Percentiles rank a stretch among this genome's conserved stretches.
phyloP scores from a whole-genome alignment of 1,284 basidiomycete species.

The Apiotrichum gracile region DNA sequence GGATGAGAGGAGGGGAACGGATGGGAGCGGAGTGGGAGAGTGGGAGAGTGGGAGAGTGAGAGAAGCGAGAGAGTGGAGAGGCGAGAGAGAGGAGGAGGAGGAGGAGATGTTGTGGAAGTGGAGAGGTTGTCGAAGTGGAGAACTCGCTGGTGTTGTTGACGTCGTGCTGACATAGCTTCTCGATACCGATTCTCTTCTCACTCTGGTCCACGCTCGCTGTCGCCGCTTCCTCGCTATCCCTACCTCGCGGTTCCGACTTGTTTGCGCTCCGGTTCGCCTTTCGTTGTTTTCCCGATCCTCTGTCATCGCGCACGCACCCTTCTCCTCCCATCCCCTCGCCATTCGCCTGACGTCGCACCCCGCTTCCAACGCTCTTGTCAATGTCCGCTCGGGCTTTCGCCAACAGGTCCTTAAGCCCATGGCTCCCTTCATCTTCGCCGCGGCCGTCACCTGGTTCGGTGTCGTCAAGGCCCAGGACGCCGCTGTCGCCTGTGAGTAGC shows the following conservation, averaged over 20 bases:
- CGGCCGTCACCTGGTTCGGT: constrained; percentile 33
- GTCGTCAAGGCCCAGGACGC: constrained; percentile 36
- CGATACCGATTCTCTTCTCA: too few species aligned
- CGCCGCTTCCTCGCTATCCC: too few species aligned
- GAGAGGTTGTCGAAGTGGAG: neutral
- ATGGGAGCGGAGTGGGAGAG: neutral
- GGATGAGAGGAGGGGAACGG: neutral
- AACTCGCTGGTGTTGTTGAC: neutral
- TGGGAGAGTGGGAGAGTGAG: neutral
- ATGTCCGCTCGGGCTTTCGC: too few species aligned
- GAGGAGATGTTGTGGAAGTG: too few species aligned
- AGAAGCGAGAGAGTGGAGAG: neutral
- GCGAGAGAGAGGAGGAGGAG: neutral
- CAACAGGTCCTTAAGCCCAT: constrained; percentile 39
- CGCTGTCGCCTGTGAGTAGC: constrained; percentile 33
- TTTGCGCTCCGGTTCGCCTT: too few species aligned
- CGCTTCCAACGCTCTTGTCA: neutral
- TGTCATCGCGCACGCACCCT: neutral
- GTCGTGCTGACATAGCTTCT: too few species aligned
- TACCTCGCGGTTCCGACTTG: too few species aligned
- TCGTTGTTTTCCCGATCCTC: neutral
- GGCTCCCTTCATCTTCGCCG: constrained; percentile 40
- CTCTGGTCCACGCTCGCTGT: neutral
- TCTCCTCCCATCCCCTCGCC: neutral
- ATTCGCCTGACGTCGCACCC: neutral